Evolutionary conservation across 306 rosid species (phyloP), one percentile per base, ranked within the genome.

Genomic region (Cicer arietinum): DNA sequence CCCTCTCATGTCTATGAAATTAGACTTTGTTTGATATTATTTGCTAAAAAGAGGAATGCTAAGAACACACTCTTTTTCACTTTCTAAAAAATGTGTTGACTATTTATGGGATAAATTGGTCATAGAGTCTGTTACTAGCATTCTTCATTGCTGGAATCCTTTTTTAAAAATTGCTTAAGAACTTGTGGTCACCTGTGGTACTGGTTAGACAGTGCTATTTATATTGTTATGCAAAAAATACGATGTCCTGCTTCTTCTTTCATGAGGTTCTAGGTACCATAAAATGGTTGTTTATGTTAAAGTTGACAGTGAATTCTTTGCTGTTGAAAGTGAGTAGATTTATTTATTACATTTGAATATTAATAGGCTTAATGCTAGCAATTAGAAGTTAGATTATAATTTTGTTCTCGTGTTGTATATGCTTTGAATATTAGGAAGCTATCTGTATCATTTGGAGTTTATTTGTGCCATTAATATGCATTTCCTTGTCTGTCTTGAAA

Each of bases 401-500:
- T 76, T 37, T 77, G 75, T 37, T 66, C 84, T 66, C 14, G 22
- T 66, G 78, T 64, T 70, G 71, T 56, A 64, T 16, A 65, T 79
- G 53, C 69, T 43, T 42, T 42, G 48, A 14, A 63, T 57, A 65
- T 60, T 1, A 7, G 46, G 44, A 12, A 67, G 25, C 61, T 71
- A 45, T 71, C 41, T 61, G 20, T 79, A n/a, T 73, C 30, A 59
- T 73, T 77, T 37, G 40, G 18, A 17, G 16, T 74, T 45, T 52
- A 4, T 71, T 8, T 80, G 79, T 59, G 50, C 16, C 77, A 67
- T 44, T 63, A 42, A 42, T 77, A 14, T 78, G 39, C 53, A 57
- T 78, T 77, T 69, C 25, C 73, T 43, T 78, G 70, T 10, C 51
- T 75, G 62, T 59, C 51, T 41, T 51, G n/a, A 10, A 83, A 8